Conservation (phyloP, 2,329 filamentous ascomycete species). For the Cryphonectria nitschkei region DNA sequence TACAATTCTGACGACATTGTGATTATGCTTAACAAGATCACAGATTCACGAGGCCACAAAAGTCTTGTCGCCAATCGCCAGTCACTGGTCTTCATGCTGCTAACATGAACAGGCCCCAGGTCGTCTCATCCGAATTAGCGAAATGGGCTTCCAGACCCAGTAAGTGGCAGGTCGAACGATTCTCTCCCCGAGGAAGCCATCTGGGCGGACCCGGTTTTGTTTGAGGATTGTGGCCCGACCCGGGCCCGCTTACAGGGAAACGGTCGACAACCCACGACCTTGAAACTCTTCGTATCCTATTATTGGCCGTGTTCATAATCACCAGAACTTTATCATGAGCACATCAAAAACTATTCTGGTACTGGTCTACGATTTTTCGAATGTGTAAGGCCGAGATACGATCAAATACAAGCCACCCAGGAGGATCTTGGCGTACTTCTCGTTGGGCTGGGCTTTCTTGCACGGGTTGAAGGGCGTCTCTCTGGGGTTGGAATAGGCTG, state of each 20-base stretch:
- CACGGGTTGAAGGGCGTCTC: background rate
- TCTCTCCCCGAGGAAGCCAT: background rate
- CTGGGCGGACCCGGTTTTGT: background rate
- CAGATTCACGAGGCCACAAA: background rate
- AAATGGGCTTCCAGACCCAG: background rate
- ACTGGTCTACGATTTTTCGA: background rate
- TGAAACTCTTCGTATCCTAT: conserved; percentile 3
- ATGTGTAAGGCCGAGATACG: background rate
- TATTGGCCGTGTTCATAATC: background rate
- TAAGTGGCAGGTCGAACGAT: background rate
- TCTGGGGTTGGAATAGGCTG: background rate
- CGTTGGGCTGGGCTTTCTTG: background rate
- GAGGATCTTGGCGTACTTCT: conserved; percentile 13
- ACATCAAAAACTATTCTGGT: background rate
- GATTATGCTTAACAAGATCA: too few relatives aligned
- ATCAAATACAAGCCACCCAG: background rate
- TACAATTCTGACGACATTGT: background rate
- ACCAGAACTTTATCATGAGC: background rate
- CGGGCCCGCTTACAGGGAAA: background rate
- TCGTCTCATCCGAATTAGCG: background rate
- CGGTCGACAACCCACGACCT: background rate
- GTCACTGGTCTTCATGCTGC: background rate
- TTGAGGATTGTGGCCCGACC: conserved; percentile 6
- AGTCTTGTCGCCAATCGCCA: background rate
- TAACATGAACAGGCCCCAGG: background rate